Evolutionary conservation across 768 basidiomycete genomes (phyloP), one percentile per base, ranked within the genome.

Genomic region (Amanita thiersii): DNA sequence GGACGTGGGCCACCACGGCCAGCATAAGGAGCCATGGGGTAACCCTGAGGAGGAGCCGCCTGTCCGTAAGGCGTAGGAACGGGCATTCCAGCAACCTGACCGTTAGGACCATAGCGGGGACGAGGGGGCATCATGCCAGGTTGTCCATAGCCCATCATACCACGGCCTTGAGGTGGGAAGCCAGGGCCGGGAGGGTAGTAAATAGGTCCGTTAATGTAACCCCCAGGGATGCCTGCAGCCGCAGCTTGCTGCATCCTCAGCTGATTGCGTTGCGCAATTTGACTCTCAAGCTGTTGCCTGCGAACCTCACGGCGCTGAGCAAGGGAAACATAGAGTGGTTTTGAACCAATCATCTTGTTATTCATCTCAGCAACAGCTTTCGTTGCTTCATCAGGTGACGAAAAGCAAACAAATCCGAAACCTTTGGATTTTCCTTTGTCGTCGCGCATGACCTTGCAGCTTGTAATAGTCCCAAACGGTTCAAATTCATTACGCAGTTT

Each of bases 321-420:
- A 51, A 98, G 81, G 30, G 94, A 93, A 59, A 99, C 96, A 58
- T 98, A 99, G 55, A 99, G 79, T 40, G 96, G 96, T 70, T 99
- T 99, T 51, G 84, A 79, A 48, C 94, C 94, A 56, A 98, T 89
- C 84, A 98, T 98, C 72, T 94, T 94, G 79, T 96, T 97, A 77
- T 99, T 99, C 92, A 99, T 96, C 72, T 99, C 96, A 42, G 91
- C 88, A 46, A 98, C 92, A 47, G 96, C 96, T 72, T 98, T 98
- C 57, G 91, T 97, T 17, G 96, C 93, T 68, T 99, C 96, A 51
- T 99, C 96, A 36, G 96, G 92, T 40, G 91, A 85, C 25, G 91
- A 90, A 74, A 91, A 99, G 67, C 96, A 99, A 53, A 99, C 96
- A 60, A 99, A 99, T 50, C 96, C 96, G 57, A 99, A 99, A 52